A percentile compares a stretch with the other conserved stretches of the same genome.
Evolutionary conservation across 768 basidiomycete genomes (phyloP).

Genomic region (Leccinum uliginosum): DNA sequence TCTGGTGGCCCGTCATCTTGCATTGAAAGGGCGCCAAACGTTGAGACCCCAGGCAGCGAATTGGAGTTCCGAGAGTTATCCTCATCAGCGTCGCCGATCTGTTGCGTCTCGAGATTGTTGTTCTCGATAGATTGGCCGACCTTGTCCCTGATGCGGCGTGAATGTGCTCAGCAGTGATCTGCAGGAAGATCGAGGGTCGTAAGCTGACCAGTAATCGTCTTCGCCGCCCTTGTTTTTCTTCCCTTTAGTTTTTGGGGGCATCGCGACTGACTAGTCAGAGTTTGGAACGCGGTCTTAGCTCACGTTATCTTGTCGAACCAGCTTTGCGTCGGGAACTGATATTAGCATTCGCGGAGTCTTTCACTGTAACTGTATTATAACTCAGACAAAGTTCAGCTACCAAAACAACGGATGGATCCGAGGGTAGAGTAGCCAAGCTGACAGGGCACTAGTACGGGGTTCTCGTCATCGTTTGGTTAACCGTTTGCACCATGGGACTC

Average conservation of each 20-base stretch:
- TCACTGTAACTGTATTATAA: background rate
- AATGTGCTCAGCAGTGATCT: conserved; percentile 16
- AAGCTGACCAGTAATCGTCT: conserved; percentile 71
- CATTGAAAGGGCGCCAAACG: conserved; percentile 44
- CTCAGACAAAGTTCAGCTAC: background rate
- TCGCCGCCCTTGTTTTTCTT: conserved; percentile 83
- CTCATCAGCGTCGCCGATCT: conserved; percentile 38
- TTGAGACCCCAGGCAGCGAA: conserved; percentile 40
- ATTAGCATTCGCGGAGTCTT: background rate
- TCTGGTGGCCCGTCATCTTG: conserved; percentile 40
- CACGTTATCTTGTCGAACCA: conserved; percentile 16
- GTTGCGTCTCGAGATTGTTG: conserved; percentile 30
- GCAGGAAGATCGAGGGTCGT: conserved; percentile 8
- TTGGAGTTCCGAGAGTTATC: conserved; percentile 34
- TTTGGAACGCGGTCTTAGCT: background rate
- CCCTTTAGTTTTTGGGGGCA: conserved; percentile 69
- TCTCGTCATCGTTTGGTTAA: background rate
- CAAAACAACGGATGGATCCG: background rate
- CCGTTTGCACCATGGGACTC: conserved; percentile 63
- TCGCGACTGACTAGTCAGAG: conserved; percentile 5
- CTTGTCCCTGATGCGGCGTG: conserved; percentile 47
- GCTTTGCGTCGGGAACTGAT: conserved; percentile 12
- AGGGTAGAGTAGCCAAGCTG: background rate
- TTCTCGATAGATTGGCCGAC: conserved; percentile 54
- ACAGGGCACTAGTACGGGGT: background rate